Percentiles rank a stretch among this genome's conserved stretches.
These are phyloP conservation scores for Neurospora sublineolata DNA, from an alignment of 495 filamentous ascomycete species.

Conservation along the genomic window DNA sequence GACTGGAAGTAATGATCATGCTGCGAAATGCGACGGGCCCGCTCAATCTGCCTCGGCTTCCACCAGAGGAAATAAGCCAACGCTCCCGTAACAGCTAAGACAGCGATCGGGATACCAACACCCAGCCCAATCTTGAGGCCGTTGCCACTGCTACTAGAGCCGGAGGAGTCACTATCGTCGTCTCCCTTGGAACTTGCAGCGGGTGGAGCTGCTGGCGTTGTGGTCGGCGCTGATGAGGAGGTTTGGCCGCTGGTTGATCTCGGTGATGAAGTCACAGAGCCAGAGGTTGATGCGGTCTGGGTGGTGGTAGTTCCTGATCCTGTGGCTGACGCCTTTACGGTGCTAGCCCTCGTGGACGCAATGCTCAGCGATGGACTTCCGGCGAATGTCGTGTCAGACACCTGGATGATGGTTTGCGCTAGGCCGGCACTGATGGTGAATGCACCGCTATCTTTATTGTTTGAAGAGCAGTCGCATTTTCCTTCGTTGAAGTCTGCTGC, in stretches of 20 bases:
- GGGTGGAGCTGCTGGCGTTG: not conserved
- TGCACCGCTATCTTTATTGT: conserved; percentile 6
- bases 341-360: not conserved
- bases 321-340: not conserved
- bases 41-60: not conserved
- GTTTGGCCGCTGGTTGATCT: not conserved
- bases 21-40: not conserved
- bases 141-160: not conserved
- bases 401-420: conserved; percentile 22
- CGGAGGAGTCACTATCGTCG: not conserved
- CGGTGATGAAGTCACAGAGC: not conserved
- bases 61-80: conserved; percentile 1
- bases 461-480: conserved; percentile 16
- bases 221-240: not conserved
- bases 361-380: conserved; percentile 5
- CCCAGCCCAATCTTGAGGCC: conserved; percentile 3
- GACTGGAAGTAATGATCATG: not conserved
- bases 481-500: conserved; percentile 11
- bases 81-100: not conserved
- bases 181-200: not conserved
- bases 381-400: conserved; percentile 8
- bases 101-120: conserved; percentile 1
- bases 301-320: not conserved
- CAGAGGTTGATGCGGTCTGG: not conserved
- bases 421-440: conserved; percentile 12